Evolutionary conservation across 169 alveolate genomes (phyloP), one percentile per base, ranked within the genome.

Genomic region (Cryptosporidium baileyi): DNA sequence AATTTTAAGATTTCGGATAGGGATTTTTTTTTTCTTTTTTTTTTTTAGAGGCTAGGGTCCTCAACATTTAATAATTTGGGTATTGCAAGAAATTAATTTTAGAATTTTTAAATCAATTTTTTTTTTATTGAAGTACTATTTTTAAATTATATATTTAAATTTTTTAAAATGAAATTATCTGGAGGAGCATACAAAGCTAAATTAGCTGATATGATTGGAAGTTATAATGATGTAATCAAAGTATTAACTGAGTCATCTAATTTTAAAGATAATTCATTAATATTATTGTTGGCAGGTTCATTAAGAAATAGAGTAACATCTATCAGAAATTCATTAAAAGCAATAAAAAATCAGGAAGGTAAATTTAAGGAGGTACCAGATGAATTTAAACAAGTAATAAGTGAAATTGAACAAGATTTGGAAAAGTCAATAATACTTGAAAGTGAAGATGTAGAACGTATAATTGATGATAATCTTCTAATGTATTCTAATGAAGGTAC

Each of bases 301-400:
- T 44, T 74, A 4, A 74, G 85, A 41, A 74, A 74, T 41, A 51
- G 85, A 40, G 67, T 74, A 3, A 74, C 85, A 15, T 74, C 85
- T 11, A 54, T 74, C 2, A n/a, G 85, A 51, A 57, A 17, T n/a
- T 74, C 85, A 7, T 60, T 51, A 3, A 74, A 51, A 32, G 30
- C 63, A 15, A 74, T 74, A 15, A 74, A 74, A 38, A 40, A 7
- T 22, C 36, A 24, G 24, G 60, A 74, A 57, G 63, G 34, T 34
- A 57, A 34, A 32, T n/a, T 36, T 9, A 32, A 28, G 65, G 28
- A 57, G 43, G 26, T 67, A 32, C n/a, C 30, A 52, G 30, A 3
- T 13, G 74, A 57, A 26, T 40, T 74, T 52, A 8, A 0, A 2
- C 51, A 51, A 34, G 85, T 74, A 1, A 41, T 74, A 17, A 34